Evolutionary conservation across 2,329 filamentous ascomycete genomes (phyloP), one percentile per base, ranked within the genome.

Genomic region (Cadophora gregata): DNA sequence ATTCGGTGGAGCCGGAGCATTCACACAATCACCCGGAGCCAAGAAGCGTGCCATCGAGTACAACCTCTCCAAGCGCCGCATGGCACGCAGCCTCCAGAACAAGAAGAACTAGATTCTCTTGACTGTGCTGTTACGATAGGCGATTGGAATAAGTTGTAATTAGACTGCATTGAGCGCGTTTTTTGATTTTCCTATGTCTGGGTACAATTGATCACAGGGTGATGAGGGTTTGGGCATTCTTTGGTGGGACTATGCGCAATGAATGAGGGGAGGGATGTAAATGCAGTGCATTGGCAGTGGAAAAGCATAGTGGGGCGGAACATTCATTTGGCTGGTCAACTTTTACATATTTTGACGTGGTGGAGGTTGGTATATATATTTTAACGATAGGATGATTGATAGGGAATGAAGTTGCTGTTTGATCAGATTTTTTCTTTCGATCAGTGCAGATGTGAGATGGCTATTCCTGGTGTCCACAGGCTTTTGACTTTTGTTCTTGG

Each of bases 1-100:
- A 24, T 91, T 91, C 70, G 88, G 89, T 74, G 88, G 88, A 63
- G 87, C 86, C 19, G 87, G 82, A 33, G 88, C 87, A 31, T 90
- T 91, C 77, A 90, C 87, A 0, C 86, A 89, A 82, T 83, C 81
- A 63, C 63, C 83, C 10, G 81, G 81, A 16, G 85, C 85, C 21
- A 82, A 84, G 79, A 90, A 89, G 85, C 82, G 88, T 56, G 86
- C 88, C 38, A 79, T 90, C 64, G 85, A 84, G 75, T 88, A 85
- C 79, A 76, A 75, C 73, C 72, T 77, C 68, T 70, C 67, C 71
- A 78, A 77, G 69, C 76, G 77, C 71, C 75, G 74, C 67, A 77
- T 76, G 64, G 76, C 77, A 48, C 75, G 76, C 27, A 65, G 70
- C 25, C 63, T 75, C 48, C 55, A 58, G 9, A 29, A 59, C 51